Evolutionary conservation across 2,329 filamentous ascomycete genomes (phyloP).

Genomic region (Fusarium sp.): DNA sequence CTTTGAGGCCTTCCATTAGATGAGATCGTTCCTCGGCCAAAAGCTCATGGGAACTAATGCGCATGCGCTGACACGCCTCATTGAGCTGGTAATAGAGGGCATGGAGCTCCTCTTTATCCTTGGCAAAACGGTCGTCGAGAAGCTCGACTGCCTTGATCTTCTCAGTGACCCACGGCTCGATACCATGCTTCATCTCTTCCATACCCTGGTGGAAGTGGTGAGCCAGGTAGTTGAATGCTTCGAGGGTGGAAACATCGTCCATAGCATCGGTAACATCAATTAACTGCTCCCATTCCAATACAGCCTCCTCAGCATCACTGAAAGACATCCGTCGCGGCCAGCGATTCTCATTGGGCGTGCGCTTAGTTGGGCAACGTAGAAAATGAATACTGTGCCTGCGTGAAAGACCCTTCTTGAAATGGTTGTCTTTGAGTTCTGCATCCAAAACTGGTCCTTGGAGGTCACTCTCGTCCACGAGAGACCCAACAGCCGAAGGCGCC

Average conservation of each 20-base stretch:
- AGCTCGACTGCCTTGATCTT: conserved; percentile 67
- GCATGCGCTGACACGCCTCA: conserved; percentile 76
- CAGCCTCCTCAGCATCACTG: conserved; percentile 78
- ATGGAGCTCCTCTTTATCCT: conserved; percentile 74
- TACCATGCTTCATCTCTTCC: conserved; percentile 59
- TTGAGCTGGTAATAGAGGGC: conserved; percentile 74
- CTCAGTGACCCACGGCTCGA: conserved; percentile 70
- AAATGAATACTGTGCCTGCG: conserved; percentile 70
- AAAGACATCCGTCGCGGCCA: conserved; percentile 82
- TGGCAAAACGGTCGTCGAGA: conserved; percentile 71
- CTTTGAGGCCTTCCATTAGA: conserved; percentile 77
- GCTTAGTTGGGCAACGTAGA: conserved; percentile 46
- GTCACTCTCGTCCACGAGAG: conserved; percentile 68
- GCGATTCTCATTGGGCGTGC: conserved; percentile 64
- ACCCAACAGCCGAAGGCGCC: conserved; percentile 67
- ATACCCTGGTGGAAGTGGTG: conserved; percentile 66
- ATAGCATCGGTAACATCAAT: conserved; percentile 53
- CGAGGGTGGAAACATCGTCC: conserved; percentile 44
- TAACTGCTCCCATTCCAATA: conserved; percentile 73
- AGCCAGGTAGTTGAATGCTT: conserved; percentile 63
- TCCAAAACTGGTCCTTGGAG: conserved; percentile 64
- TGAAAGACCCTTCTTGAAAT: conserved; percentile 62
- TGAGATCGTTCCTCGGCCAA: conserved; percentile 75
- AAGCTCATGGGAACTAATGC: conserved; percentile 74
- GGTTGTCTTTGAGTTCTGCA: conserved; percentile 58